phyloP scores from a whole-genome alignment of 805 yeast species.

The Yarrowia sp. region DNA sequence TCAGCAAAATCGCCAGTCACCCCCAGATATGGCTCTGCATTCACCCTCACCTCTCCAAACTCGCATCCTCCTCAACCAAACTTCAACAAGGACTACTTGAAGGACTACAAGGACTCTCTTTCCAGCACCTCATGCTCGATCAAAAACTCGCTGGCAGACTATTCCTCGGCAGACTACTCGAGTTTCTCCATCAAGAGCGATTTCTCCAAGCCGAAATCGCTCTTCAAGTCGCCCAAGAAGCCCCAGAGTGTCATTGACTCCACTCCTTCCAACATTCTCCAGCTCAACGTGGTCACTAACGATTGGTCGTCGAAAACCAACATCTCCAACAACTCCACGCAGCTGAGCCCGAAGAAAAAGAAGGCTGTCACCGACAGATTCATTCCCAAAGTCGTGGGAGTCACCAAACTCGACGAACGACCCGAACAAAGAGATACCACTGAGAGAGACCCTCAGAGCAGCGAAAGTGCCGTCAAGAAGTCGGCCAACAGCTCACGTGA shows the following conservation, averaged over 20 bases:
- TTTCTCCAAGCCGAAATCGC: conserved; percentile 16
- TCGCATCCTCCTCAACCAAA: conserved; percentile 17
- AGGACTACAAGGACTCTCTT: neutral
- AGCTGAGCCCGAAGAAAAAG: conserved; percentile 21
- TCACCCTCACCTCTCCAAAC: conserved; percentile 13
- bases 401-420: conserved; percentile 12
- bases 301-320: conserved; percentile 27
- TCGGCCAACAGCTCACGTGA: conserved; percentile 5
- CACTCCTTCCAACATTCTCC: conserved; percentile 19
- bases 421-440: conserved; percentile 4
- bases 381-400: conserved; percentile 28
- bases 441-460: neutral
- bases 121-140: conserved; percentile 1
- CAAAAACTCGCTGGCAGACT: conserved; percentile 13
- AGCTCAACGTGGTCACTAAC: conserved; percentile 33
- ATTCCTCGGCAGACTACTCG: conserved; percentile 6
- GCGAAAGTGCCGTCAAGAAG: neutral
- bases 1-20: conserved; percentile 26
- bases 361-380: conserved; percentile 27
- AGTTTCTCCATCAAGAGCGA: conserved; percentile 24
- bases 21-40: conserved; percentile 9
- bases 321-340: neutral
- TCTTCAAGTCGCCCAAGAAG: conserved; percentile 24
- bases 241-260: conserved; percentile 24
- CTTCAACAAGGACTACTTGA: neutral